Evolutionary conservation across 140 eudicot species (phyloP), one percentile per base, ranked within the genome.

Genomic region (Cichorium intybus): DNA sequence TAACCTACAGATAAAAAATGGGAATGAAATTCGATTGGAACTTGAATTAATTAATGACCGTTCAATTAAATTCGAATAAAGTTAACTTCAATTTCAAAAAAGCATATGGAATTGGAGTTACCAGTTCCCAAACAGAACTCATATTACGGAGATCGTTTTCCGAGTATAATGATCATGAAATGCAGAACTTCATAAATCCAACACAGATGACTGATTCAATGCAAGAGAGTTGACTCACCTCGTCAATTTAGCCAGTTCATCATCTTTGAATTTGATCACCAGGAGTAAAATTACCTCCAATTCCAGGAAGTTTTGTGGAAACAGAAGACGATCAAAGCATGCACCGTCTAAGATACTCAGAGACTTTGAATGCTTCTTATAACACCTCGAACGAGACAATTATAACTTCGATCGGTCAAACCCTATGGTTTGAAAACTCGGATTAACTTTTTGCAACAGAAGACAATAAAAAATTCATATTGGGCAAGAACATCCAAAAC

Each of bases 301-400:
- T 46, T 64, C 22, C 21, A 48, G 48, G 48, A 27, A 26, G 69
- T 12, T 16, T 24, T 63, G 57, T 27, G 7, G 29, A 46, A 62
- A 61, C 8, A 41, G n/a, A 41, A 41, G 29, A 17, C 1, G 49
- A 43, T 43, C 6, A 14, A 39, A 31, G 37, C 17, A 21, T 5
- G 12, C 33, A 10, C 14, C 7, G 41, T 22, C 41, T 23, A 62
- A 10, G n/a, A 51, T 21, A 21, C 35, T 24, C 51, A 50, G 15
- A 23, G 37, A 35, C 72, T 31, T 66, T 66, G 62, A 66, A 66
- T 22, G 62, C 23, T 52, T 46, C 69, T 64, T 64, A 64, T 64
- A 64, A 20, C 46, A 49, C 12, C 9, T 17, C 14, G 16, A 48
- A 27, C 29, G 26, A 64, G 70, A 64, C 20, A 28, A 12, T 14